Percentiles rank a stretch among this genome's conserved stretches.
Evolutionary conservation across 2,329 filamentous ascomycete species (phyloP).

Genomic region (Thelonectria blattea): DNA sequence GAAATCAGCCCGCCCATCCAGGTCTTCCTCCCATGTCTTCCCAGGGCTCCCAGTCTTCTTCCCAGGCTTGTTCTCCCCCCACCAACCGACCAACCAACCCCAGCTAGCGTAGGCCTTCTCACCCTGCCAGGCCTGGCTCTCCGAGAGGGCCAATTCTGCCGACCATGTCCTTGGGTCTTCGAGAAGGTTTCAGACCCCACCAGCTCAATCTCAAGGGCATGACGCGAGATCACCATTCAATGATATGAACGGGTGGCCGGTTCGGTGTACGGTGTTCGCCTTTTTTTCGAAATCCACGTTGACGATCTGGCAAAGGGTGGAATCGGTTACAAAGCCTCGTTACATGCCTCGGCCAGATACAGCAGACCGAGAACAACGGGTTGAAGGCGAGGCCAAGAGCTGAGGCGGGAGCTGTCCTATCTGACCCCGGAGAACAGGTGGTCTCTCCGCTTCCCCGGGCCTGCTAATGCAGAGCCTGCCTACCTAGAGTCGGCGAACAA

Average conservation of each 20-base stretch:
- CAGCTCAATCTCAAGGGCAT: conserved; percentile 31
- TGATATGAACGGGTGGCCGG: conserved; percentile 34
- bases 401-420: background rate
- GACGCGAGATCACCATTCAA: conserved; percentile 37
- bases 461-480: no score
- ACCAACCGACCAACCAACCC: no score
- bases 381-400: background rate
- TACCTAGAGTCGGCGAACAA: conserved; percentile 1
- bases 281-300: conserved; percentile 32
- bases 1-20: conserved; percentile 35
- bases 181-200: conserved; percentile 39
- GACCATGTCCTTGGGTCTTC: conserved; percentile 42
- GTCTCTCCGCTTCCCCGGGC: conserved; percentile 16
- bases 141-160: conserved; percentile 36
- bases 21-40: conserved; percentile 8
- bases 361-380: no score
- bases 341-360: conserved; percentile 15
- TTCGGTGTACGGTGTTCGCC: conserved; percentile 25
- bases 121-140: conserved; percentile 24
- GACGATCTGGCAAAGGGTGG: conserved; percentile 32
- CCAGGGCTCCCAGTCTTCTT: no score
- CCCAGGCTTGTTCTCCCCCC: conserved; percentile 6
- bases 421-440: background rate
- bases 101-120: conserved; percentile 27
- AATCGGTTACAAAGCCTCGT: conserved; percentile 6